Percentiles rank a stretch among this genome's conserved stretches.
Conservation (phyloP, 306 rosid species). For the Begonia fuchsioides region DNA sequence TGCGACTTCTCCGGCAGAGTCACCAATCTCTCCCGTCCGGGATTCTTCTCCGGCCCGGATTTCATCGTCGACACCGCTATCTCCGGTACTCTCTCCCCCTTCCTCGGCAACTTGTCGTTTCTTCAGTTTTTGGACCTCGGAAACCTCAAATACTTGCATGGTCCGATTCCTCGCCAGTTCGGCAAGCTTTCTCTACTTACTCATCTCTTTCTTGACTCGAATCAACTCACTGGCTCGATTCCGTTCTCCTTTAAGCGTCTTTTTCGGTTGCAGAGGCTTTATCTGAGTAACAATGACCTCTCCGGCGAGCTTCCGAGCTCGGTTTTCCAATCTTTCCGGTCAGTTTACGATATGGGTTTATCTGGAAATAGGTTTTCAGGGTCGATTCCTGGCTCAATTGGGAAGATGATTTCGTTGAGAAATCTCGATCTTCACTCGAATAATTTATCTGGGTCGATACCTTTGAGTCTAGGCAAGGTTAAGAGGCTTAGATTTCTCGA, state of each 20-base stretch:
- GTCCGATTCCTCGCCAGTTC: slow-evolving; percentile 36
- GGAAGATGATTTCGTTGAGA: slow-evolving; percentile 16
- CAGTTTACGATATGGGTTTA: slow-evolving; percentile 28
- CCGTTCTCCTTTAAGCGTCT: slow-evolving; percentile 20
- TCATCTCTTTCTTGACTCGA: slow-evolving; percentile 31
- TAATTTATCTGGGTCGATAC: slow-evolving; percentile 24
- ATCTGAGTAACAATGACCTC: slow-evolving; percentile 24
- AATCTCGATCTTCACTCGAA: slow-evolving; percentile 42
- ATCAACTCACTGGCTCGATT: slow-evolving; percentile 26
- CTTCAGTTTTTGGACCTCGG: slow-evolving; percentile 36
- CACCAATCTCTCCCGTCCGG: slow-evolving; percentile 23
- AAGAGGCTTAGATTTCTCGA: slow-evolving; percentile 31
- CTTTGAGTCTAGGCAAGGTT: slow-evolving; percentile 26
- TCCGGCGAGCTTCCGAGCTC: slow-evolving; percentile 24
- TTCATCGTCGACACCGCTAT: slow-evolving; percentile 31
- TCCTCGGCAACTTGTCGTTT: slow-evolving; percentile 40
- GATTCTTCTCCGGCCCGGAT: slow-evolving; percentile 14
- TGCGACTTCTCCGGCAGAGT: slow-evolving; percentile 43
- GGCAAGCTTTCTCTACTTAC: slow-evolving; percentile 24
- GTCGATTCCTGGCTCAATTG: slow-evolving; percentile 27
- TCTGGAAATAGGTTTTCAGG: slow-evolving; percentile 36
- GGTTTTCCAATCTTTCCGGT: slow-evolving; percentile 23
- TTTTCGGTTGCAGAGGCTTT: slow-evolving; percentile 21
- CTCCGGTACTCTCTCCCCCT: slow-evolving; percentile 48
- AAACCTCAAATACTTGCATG: slow-evolving; percentile 29